These are phyloP conservation scores for Draba incana DNA, from an alignment of 345 rosid species.

Conservation along the genomic window DNA sequence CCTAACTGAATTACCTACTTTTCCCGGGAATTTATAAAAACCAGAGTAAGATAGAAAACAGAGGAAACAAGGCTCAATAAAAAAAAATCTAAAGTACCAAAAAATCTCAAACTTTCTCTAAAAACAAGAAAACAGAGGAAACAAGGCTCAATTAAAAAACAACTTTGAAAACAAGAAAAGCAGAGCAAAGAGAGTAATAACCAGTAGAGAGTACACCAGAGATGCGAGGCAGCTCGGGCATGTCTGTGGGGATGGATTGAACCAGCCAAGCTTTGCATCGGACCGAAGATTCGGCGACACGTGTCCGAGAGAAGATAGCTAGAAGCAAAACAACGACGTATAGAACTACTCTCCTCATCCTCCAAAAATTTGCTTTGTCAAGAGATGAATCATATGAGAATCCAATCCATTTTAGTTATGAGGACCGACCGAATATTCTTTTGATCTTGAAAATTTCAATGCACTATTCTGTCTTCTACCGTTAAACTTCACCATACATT, in stretches of 20 bases:
- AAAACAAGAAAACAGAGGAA: too few species aligned
- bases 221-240: conserved; percentile 70
- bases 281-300: conserved; percentile 37
- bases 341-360: conserved; percentile 8
- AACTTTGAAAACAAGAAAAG: too few species aligned
- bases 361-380: background rate
- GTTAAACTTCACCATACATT: background rate
- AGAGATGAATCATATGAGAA: conserved; percentile 5
- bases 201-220: conserved; percentile 83
- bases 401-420: background rate
- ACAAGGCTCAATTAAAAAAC: too few species aligned
- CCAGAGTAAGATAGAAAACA: conserved; percentile 26
- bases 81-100: background rate
- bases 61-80: conserved; percentile 11
- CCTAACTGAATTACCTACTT: conserved; percentile 1
- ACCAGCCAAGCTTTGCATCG: conserved; percentile 91
- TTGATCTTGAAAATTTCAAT: conserved; percentile 19
- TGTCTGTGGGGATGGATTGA: conserved; percentile 90
- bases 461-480: conserved; percentile 7
- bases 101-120: background rate
- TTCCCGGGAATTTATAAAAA: background rate
- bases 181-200: conserved; percentile 6
- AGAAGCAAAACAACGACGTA: conserved; percentile 35
- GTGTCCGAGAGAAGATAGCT: conserved; percentile 35
- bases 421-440: conserved; percentile 15